Base-by-base conservation (phyloP, 2,329 filamentous ascomycete species). In the Fusarium sp. region DNA sequence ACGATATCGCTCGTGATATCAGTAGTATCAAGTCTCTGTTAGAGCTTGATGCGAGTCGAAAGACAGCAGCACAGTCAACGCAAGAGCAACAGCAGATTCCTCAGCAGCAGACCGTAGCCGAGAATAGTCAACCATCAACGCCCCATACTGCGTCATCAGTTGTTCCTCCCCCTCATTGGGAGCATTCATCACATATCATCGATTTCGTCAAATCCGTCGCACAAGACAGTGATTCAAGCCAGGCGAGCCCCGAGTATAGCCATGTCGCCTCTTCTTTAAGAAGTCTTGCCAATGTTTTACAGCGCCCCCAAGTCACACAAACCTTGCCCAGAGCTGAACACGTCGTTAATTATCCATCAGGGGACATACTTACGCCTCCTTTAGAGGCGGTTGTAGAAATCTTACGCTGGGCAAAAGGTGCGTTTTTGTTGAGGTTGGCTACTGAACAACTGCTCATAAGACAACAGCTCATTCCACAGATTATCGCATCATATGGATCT, bases 321-420 rank as follows among this genome's bases (percentile, higher is more conserved):
- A n/a, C 4, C 6, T 13, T 18, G 1, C 14, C 24, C 17, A n/a
- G 7, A 1, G 5, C 34, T 14, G 26, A 22, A 5, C 7, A 6
- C 11, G n/a, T 17, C 9, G 3, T 18, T 7, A 8, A 17, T 11
- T n/a, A 39, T 3, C 14, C 17, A 3, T 8, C n/a, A 11, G 72
- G 6, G 8, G 42, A 55, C 14, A 34, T 58, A 2, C 26, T 59
- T 3, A 76, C 77, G 68, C 79, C 78, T 5, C 77, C 66, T 1
- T 48, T 75, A 18, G 75, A 78, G 14, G 72, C 71, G 14, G 71
- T 72, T 11, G 58, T 79, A 1, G 44, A 49, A 5, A 70, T 76
- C 17, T 36, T 81, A 10, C 66, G 75, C 6, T 81, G 79, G 79
- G 75, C 69, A 3, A 79, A 75, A 53, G 72, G 79, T 80, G 28